phyloP scores from a whole-genome alignment of 2,329 filamentous ascomycete genomes.

The Pseudogymnoascus sp. region DNA sequence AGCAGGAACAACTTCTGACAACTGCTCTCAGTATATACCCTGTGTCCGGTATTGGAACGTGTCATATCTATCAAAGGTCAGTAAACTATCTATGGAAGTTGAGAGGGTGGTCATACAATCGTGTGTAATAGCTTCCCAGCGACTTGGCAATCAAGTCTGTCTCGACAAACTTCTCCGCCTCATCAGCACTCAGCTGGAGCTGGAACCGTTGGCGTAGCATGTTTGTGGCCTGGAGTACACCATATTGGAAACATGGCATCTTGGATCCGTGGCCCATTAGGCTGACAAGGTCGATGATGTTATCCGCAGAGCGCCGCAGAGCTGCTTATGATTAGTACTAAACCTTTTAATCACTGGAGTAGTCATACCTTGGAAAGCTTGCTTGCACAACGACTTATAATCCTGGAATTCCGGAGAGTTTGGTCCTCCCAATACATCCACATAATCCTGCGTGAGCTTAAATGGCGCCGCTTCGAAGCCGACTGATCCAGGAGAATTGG shows the following conservation, averaged over 20 bases:
- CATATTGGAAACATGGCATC: conserved; percentile 77
- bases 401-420: conserved; percentile 63
- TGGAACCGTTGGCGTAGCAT: conserved; percentile 70
- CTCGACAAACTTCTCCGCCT: conserved; percentile 75
- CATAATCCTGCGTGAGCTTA: conserved; percentile 79
- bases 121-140: conserved; percentile 78
- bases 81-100: not conserved
- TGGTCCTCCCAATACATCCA: conserved; percentile 72
- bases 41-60: conserved; percentile 84
- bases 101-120: conserved; percentile 53
- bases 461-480: conserved; percentile 83
- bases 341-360: not conserved
- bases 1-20: not conserved
- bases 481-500: conserved; percentile 76
- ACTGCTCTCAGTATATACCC: conserved; percentile 62
- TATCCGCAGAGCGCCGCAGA: conserved; percentile 68
- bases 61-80: conserved; percentile 53
- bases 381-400: conserved; percentile 74
- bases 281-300: conserved; percentile 73
- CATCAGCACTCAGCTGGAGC: conserved; percentile 73
- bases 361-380: conserved; percentile 68
- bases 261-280: conserved; percentile 79
- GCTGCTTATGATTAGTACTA: conserved; percentile 38
- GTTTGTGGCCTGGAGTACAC: conserved; percentile 62
- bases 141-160: conserved; percentile 73